A percentile compares a stretch with the other conserved stretches of the same genome.
These are phyloP conservation scores for Gigaspora rosea DNA, from an alignment of 192 early-diverging fungal genomes.

Conservation along the genomic window DNA sequence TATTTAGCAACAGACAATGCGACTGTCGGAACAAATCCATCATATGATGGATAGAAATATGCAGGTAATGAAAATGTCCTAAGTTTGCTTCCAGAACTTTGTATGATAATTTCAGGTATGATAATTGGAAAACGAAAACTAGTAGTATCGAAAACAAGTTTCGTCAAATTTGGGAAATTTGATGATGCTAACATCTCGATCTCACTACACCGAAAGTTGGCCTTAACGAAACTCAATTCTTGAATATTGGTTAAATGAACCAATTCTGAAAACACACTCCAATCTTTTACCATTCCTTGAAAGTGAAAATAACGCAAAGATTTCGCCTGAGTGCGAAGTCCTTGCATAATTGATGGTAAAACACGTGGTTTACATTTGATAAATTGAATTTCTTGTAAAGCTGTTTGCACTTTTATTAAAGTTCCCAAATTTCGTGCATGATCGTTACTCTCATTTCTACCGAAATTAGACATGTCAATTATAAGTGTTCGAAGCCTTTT, in stretches of 20 bases:
- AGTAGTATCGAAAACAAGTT: not conserved
- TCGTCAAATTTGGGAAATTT: conserved; percentile 4
- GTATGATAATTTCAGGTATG: not conserved
- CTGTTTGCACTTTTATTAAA: not conserved
- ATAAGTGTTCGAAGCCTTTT: not conserved
- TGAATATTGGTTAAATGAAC: not conserved
- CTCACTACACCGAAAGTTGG: not conserved
- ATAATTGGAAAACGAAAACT: not conserved
- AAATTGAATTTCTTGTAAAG: conserved; percentile 4
- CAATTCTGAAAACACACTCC: not conserved
- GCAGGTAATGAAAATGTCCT: not conserved
- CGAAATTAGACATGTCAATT: conserved; percentile 19
- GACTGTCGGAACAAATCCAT: not conserved
- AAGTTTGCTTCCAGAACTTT: conserved; percentile 4
- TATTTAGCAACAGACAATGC: not conserved
- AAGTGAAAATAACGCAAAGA: not conserved
- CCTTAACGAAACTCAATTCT: not conserved
- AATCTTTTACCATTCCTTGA: conserved; percentile 18
- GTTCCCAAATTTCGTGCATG: not conserved
- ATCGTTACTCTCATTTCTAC: not conserved
- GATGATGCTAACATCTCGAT: not conserved
- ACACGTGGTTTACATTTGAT: conserved; percentile 1
- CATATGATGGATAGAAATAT: not conserved
- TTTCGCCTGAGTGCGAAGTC: conserved; percentile 9
- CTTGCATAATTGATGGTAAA: conserved; percentile 5